A percentile compares a stretch with the other conserved stretches of the same genome.
Conservation (phyloP, 2,329 filamentous ascomycete species). For the Alternaria ventricosa region DNA sequence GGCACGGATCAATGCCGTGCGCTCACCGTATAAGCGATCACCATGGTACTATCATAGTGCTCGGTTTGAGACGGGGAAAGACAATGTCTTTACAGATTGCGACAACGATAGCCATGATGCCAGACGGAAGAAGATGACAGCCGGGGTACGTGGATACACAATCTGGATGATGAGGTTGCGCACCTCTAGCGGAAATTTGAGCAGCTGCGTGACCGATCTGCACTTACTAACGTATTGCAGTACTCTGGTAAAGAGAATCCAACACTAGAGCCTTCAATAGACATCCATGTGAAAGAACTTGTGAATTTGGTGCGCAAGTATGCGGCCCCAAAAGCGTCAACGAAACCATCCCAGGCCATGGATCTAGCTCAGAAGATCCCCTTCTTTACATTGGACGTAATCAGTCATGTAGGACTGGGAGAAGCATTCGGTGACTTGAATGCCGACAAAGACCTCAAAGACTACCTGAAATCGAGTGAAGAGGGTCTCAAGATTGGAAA, state of each 20-base stretch:
- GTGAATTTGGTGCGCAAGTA: conserved; percentile 60
- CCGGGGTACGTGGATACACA: conserved; percentile 48
- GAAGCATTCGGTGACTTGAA: conserved; percentile 59
- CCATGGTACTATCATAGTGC: conserved; percentile 51
- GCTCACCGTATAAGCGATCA: conserved; percentile 51
- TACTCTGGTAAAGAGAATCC: conserved; percentile 64
- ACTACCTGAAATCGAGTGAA: conserved; percentile 54
- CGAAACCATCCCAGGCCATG: conserved; percentile 45
- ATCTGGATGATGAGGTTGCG: neutral
- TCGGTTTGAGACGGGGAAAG: conserved; percentile 60
- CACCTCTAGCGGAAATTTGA: neutral
- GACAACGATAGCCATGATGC: conserved; percentile 57
- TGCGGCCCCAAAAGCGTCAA: conserved; percentile 24
- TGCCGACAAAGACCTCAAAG: conserved; percentile 57
- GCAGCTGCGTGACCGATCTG: neutral
- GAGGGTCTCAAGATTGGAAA: conserved; percentile 41
- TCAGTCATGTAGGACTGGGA: conserved; percentile 62
- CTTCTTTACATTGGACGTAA: conserved; percentile 63
- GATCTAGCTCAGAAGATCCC: conserved; percentile 59
- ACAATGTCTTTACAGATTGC: conserved; percentile 62
- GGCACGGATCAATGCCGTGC: conserved; percentile 51
- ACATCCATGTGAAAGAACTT: conserved; percentile 56
- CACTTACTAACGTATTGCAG: conserved; percentile 30
- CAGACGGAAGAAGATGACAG: conserved; percentile 56
- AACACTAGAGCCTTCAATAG: conserved; percentile 58